Evolutionary conservation across 2,329 filamentous ascomycete genomes (phyloP).

Genomic region (Penicillium sp.): DNA sequence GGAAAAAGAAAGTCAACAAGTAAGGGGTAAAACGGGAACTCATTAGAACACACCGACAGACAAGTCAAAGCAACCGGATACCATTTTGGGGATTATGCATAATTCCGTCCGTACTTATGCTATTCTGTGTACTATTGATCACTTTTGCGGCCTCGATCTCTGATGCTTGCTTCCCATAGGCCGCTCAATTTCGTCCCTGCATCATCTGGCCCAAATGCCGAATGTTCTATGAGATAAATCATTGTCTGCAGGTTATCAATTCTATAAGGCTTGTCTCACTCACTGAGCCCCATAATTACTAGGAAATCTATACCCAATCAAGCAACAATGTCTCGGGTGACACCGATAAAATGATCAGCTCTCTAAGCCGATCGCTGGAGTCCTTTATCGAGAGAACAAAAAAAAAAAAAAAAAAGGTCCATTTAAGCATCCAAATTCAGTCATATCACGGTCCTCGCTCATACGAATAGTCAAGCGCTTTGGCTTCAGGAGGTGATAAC

Average conservation of each 20-base stretch:
- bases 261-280: neutral
- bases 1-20: neutral
- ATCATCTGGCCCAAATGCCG: conserved; percentile 3
- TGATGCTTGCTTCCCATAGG: neutral
- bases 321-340: neutral
- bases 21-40: neutral
- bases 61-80: neutral
- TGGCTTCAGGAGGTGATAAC: neutral
- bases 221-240: conserved; percentile 4
- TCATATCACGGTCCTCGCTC: neutral
- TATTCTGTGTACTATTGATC: conserved; percentile 6
- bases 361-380: neutral
- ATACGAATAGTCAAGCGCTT: neutral
- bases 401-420: neutral
- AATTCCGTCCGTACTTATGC: neutral
- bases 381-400: neutral
- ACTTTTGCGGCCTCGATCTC: neutral
- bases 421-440: neutral
- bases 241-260: conserved; percentile 4
- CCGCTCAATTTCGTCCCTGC: conserved; percentile 4
- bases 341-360: neutral
- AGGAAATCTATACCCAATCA: neutral
- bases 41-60: neutral
- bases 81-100: neutral
- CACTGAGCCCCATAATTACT: neutral